These are phyloP conservation scores for Phylloporus sp. DNA, from an alignment of 768 basidiomycete genomes.

Conservation along the genomic window DNA sequence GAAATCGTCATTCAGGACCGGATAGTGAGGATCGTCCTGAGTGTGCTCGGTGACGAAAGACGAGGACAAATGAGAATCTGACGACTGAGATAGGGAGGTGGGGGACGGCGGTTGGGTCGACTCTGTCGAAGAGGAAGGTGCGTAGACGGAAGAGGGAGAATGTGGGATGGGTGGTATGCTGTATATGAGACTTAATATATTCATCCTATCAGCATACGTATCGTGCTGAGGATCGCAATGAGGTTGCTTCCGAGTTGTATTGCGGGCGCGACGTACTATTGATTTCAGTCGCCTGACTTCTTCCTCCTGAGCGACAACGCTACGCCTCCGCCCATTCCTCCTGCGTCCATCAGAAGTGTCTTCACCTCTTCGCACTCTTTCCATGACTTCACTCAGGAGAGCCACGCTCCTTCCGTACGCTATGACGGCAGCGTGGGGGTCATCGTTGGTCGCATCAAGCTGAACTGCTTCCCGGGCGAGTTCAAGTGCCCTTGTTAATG, in stretches of 20 bases:
- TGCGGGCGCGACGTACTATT: constrained; percentile 59
- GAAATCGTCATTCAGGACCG: constrained; percentile 16
- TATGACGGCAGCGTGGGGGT: constrained; percentile 82
- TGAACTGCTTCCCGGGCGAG: constrained; percentile 87
- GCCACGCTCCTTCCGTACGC: constrained; percentile 86
- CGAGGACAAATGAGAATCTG: constrained; percentile 47
- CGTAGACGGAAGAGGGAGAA: constrained; percentile 50
- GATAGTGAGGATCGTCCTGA: constrained; percentile 33
- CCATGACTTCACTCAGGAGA: constrained; percentile 88
- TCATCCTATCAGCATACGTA: constrained; percentile 92
- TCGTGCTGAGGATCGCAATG: constrained; percentile 59
- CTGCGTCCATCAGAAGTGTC: constrained; percentile 67
- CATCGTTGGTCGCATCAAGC: constrained; percentile 83
- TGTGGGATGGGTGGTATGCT: constrained; percentile 75
- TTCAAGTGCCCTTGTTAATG: constrained; percentile 80
- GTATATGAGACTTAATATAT: constrained; percentile 85
- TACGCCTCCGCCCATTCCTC: constrained; percentile 59
- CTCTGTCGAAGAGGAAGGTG: constrained; percentile 36
- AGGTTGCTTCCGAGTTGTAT: constrained; percentile 12
- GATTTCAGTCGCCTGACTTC: constrained; percentile 82
- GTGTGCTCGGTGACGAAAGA: constrained; percentile 38
- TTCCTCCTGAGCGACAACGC: constrained; percentile 86
- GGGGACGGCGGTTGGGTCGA: constrained; percentile 36
- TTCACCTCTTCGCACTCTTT: constrained; percentile 80
- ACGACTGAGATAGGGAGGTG: constrained; percentile 34